Evolutionary conservation across 2,329 filamentous ascomycete species (phyloP), one percentile per base, ranked within the genome.

Genomic region (Aspergillus aculeatus): DNA sequence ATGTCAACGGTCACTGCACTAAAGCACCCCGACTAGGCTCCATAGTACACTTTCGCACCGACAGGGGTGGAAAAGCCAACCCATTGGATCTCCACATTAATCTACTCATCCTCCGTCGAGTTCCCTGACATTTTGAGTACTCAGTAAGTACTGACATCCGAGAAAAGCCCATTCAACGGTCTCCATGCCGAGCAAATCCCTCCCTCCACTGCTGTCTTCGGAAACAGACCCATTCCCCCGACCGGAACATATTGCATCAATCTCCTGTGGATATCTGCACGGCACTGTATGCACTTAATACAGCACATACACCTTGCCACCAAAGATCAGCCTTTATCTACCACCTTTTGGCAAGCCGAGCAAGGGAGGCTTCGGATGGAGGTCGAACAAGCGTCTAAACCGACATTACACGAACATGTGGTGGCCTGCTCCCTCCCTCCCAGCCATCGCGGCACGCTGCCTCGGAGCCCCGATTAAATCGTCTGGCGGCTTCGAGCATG

Each of bases 391-490:
- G 38, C 38, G 16, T 19, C 38, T 44, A 7, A n/a, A 5, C 14
- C 31, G 38, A 53, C 19, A 47, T 62, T 60, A 52, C 44, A 60
- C 54, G 26, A 51, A 50, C 29, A 56, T 57, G 51, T 60, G 51
- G 58, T 50, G 38, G 47, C 48, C 47, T 23, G 7, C 14, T 14
- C 23, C 24, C 26, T 7, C 7, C 26, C 9, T 19, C 50, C 32
- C 50, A 44, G 38, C 38, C 38, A 19, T 44, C 14, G 38, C 38
- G 38, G 38, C 32, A 35, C 32, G 32, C 32, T 35, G 12, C 32
- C 32, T 35, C 12, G 32, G 5, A 35, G 32, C 32, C 32, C 32
- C 32, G 32, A 35, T 12, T 4, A 16, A 35, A 35, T 16, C 32
- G 26, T 29, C 32, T 35, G 32, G 32, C 32, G 32, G 32, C 12